Evolutionary conservation across 1,284 basidiomycete species (phyloP), one percentile per base, ranked within the genome.

Genomic region (Apiotrichum domesticum): DNA sequence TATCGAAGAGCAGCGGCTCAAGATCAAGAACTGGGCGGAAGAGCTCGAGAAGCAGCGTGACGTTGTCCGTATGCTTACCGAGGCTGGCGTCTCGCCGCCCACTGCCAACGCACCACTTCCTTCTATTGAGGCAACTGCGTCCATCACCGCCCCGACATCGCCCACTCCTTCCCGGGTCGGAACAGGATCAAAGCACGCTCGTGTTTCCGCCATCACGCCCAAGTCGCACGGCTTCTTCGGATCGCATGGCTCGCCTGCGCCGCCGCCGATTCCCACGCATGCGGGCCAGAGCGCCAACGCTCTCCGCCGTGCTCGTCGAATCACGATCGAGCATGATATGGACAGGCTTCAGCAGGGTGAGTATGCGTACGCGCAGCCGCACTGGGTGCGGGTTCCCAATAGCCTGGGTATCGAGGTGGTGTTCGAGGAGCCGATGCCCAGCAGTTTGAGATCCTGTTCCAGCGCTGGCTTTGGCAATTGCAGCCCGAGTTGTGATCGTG

Each of bases 271-370:
- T 6, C 75, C 75, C 0, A 70, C 70, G 65, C 72, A 75, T 49
- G 69, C 55, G 59, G 63, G 40, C 59, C 62, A 58, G 72, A 67
- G 47, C 51, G 63, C 4, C 9, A 63, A 67, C 11, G 47, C 63
- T 3, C 46, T 59, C 11, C 66, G 69, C 46, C 71, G 67, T 51
- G 61, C 64, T 8, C 63, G 75, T 49, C 60, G 75, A 13, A 57
- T 72, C 10, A 76, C 75, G 10, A 73, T 77, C 34, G 75, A 77
- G 51, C 70, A 74, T 52, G 75, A 77, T 55, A 71, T 76, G 43
- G 67, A 73, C 51, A 55, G 63, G 8, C 54, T 76, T 42, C 21
- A 21, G 21, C 57, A 69, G 39, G 68, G 74, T 74, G 56, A 64
- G 72, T 68, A 4, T 34, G 37, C 7, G 13, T 7, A 39, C 37